Base-by-base conservation (phyloP, 2,329 filamentous ascomycete genomes). In the Cephalotrichum gorgonifer region DNA sequence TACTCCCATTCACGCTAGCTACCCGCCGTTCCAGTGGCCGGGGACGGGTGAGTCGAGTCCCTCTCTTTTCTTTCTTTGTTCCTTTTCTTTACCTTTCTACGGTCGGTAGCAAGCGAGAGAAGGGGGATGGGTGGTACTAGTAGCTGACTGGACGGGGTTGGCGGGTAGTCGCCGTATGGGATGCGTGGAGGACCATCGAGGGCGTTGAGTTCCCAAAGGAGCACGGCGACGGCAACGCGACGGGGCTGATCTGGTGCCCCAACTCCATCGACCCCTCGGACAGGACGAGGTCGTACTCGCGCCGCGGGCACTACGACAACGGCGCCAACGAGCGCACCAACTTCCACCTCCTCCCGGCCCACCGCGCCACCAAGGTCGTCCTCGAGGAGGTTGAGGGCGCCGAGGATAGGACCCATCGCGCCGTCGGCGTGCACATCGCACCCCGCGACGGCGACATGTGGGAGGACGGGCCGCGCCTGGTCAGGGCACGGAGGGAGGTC, bases 401-500 rank as follows among this genome's bases (percentile, higher is more conserved):
- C 23, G 25, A 43, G 11, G 47, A 43, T 26, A 23, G 35, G 27
- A 20, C 41, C 27, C 26, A 52, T 50, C 20, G 25, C 17, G 50
- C 25, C 9, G 30, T 30, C 8, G 50, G 50, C 6, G 50, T 54
- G 17, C 44, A 46, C 15, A 47, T 48, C 31, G 39, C 50, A 6
- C 50, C 52, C 33, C 23, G 50, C 30, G 50, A 55, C 44, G 53
- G 44, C 20, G 41, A 43, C 20, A 33, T 53, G 44, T 35, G 26
- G 9, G 51, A 44, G 52, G 26, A 44, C 9, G 44, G 28, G 11
- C 41, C 50, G 30, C 20, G 26, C 11, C 39, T 46, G 22, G 51
- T 57, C 6, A 35, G 43, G 6, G 58, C 57, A 2, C 58, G 44
- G 8, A 62, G 60, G 35, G 69, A 72, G 51, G 64, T 73, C 2